Evolutionary conservation across 805 yeast genomes (phyloP), one percentile per base, ranked within the genome.

Genomic region (Myxozyma sirexii): DNA sequence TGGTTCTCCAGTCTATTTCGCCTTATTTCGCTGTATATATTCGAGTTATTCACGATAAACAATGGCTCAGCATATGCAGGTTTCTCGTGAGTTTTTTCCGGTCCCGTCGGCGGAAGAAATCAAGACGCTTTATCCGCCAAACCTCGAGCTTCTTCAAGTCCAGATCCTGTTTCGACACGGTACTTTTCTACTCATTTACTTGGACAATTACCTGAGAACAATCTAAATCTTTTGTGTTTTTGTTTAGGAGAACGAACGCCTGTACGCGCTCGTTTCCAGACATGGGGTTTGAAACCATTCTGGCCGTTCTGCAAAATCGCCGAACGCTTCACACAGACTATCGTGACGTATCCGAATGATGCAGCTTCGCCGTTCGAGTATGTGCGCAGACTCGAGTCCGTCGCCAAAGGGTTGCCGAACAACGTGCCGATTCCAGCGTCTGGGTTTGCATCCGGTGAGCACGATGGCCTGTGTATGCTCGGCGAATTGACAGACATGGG

Each of bases 401-500:
- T 61, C n/a, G 62, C 65, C 4, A 54, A 54, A 26, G 45, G 44
- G 27, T 42, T 61, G n/a, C 65, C 65, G 1, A 38, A 45, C 23
- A 61, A 61, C 29, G 57, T 61, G 24, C 65, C 65, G 5, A 51
- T 58, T 17, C 54, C 60, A 2, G 65, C 65, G n/a, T 57, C 57
- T 3, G 61, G 61, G 3, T 60, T 60, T 43, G 15, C 23, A 12
- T 47, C 42, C 13, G 60, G 60, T 27, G 38, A 59, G 24, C 44
- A 45, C 23, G 59, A 54, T 31, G 56, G 54, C 2, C 54, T 61
- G 24, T 61, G 65, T 33, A 57, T 58, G 59, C 63, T 61, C 29
- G 65, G 65, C 26, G 65, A 64, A 31, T 47, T 64, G 31, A 64
- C 67, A 19, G 66, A 64, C 38, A 53, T 56, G 17, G 67, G 67